Base-by-base conservation (phyloP, 176 grass and related monocot genomes). In the Oryza nivara region DNA sequence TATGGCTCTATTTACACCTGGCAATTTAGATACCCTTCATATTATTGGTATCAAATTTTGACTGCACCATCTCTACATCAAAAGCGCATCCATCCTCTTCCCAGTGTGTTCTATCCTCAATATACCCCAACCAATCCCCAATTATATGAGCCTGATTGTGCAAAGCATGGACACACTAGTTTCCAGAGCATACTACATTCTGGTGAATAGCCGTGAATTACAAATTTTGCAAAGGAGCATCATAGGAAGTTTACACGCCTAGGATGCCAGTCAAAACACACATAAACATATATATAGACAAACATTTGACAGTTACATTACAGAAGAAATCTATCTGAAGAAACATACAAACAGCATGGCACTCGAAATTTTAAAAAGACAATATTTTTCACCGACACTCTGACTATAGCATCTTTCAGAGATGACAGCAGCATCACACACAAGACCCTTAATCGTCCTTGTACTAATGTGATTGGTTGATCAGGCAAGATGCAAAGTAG, bases 381-480 rank as follows among this genome's bases (percentile, higher is more conserved):
- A 64, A 46, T 7, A 6, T 70, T 83, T 73, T 68, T 56, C 16
- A 70, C 77, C 61, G n/a, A 75, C 68, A 72, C 72, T 56, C 44
- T 32, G n/a, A 79, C 60, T 58, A 82, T 58, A 82, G 22, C 48
- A 78, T 58, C 22, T 22, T 20, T 26, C 17, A 49, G 48, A 82
- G 40, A 78, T 47, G 30, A 65, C 48, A 70, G 4, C 34, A 73
- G 51, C 46, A 61, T 48, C 58, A 82, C 78, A 71, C 52, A 80
- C 75, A 80, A 75, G 40, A 83, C 47, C 51, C 5, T 38, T 16
- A 22, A 13, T 47, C 4, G 22, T 43, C 67, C 20, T n/a, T 58
- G n/a, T 79, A 61, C 73, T 40, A 47, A 75, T 80, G 73, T 10
- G 35, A 43, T 11, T 54, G 48, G 38, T 19, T 43, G 17, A 85